These are phyloP conservation scores for Euphorbia lathyris DNA, from an alignment of 345 rosid genomes.

Conservation along the genomic window DNA sequence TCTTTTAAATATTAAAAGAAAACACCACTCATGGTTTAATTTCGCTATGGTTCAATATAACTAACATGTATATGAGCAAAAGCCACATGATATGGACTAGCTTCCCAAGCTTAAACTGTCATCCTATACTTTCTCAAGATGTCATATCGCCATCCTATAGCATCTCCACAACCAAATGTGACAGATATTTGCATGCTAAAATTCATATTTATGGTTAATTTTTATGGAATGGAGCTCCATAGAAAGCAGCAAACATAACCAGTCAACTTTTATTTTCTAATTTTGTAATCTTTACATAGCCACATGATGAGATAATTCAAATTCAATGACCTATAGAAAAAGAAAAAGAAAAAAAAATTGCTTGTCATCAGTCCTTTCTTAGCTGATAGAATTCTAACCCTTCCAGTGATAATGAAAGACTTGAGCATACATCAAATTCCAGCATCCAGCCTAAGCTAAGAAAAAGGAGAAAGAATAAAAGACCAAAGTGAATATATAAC, in stretches of 20 bases:
- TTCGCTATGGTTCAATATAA: too few relatives aligned
- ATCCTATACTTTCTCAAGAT: too few relatives aligned
- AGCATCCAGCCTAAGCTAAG: background rate
- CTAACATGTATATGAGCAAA: too few relatives aligned
- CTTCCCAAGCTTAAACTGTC: too few relatives aligned
- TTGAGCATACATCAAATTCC: background rate
- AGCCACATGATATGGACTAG: too few relatives aligned
- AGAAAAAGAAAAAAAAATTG: too few relatives aligned
- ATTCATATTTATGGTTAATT: background rate
- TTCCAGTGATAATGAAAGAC: background rate
- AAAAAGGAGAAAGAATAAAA: background rate
- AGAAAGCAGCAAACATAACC: background rate
- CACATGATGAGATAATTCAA: background rate
- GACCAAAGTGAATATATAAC: too few relatives aligned
- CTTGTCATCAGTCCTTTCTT: background rate
- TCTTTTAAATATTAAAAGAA: too few relatives aligned
- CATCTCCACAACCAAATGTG: too few relatives aligned
- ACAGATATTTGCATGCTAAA: background rate
- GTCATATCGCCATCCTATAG: too few relatives aligned
- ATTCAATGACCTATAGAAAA: background rate
- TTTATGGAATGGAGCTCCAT: background rate
- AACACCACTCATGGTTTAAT: too few relatives aligned
- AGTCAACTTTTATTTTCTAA: background rate
- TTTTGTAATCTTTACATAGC: background rate
- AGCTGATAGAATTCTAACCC: background rate